Evolutionary conservation across 352 stramenopile genomes (phyloP).

Genomic region (Phytophthora cryptogea): DNA sequence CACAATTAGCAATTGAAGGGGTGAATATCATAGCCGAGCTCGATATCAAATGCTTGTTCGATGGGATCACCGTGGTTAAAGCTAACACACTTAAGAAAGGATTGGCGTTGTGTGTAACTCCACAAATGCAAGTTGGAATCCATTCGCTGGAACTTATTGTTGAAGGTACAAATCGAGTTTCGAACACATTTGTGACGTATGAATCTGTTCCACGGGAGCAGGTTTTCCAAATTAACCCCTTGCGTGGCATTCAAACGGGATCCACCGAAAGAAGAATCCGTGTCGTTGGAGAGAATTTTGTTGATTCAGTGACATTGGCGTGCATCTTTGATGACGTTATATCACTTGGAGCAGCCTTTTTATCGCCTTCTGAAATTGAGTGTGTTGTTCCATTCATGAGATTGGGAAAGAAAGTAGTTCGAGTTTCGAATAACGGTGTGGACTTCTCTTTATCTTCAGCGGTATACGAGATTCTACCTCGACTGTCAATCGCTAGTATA

Average conservation of each 20-base stretch:
- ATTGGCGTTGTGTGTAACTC: conserved; percentile 31
- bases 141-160: conserved; percentile 41
- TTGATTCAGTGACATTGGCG: conserved; percentile 42
- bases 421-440: conserved; percentile 61
- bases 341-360: conserved; percentile 34
- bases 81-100: conserved; percentile 7
- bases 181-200: conserved; percentile 41
- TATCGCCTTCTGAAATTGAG: conserved; percentile 54
- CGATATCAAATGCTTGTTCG: conserved; percentile 44
- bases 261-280: conserved; percentile 27
- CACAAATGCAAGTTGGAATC: conserved; percentile 28
- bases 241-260: conserved; percentile 28
- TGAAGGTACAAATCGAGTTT: conserved; percentile 14
- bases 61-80: conserved; percentile 7
- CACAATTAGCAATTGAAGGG: conserved; percentile 26
- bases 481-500: conserved; percentile 43
- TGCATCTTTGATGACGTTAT: conserved; percentile 52
- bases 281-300: conserved; percentile 53
- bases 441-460: conserved; percentile 41
- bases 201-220: conserved; percentile 38
- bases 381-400: conserved; percentile 57
- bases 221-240: conserved; percentile 33
- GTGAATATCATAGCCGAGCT: conserved; percentile 27
- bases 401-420: conserved; percentile 43
- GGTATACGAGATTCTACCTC: conserved; percentile 36